Conservation (phyloP, 202 grass and related monocot genomes). For the Dendrocalamus latiflorus region DNA sequence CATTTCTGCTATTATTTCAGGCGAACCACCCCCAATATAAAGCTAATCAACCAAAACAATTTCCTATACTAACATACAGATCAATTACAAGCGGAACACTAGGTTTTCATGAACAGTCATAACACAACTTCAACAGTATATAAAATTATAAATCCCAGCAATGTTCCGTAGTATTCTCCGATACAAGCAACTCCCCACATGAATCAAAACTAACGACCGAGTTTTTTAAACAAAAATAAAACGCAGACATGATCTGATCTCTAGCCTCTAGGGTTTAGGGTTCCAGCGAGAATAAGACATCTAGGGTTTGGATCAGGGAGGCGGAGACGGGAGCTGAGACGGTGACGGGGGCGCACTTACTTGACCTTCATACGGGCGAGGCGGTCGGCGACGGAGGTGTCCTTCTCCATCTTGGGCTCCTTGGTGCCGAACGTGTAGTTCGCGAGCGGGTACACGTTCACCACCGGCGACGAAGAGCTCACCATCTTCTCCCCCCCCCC, state of each 20-base stretch:
- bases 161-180: background rate
- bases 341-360: conserved; percentile 41
- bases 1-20: background rate
- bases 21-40: background rate
- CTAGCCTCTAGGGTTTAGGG: conserved; percentile 39
- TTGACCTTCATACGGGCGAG: conserved; percentile 98
- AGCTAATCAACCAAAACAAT: background rate
- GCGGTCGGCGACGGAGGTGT: conserved; percentile 91
- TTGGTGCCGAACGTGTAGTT: conserved; percentile 98
- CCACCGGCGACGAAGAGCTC: conserved; percentile 53
- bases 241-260: background rate
- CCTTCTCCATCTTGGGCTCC: conserved; percentile 99
- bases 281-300: background rate
- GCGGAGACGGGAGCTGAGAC: too few relatives aligned
- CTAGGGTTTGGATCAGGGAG: conserved; percentile 8
- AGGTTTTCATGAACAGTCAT: background rate
- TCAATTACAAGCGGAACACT: background rate
- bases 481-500: too few relatives aligned
- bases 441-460: too few relatives aligned
- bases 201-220: background rate
- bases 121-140: background rate
- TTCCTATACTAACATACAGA: background rate
- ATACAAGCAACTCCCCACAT: background rate
- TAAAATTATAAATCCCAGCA: background rate
- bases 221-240: background rate